These are phyloP conservation scores for Geotrichum europaeum DNA, from an alignment of 1,139 yeast species.

Conservation along the genomic window DNA sequence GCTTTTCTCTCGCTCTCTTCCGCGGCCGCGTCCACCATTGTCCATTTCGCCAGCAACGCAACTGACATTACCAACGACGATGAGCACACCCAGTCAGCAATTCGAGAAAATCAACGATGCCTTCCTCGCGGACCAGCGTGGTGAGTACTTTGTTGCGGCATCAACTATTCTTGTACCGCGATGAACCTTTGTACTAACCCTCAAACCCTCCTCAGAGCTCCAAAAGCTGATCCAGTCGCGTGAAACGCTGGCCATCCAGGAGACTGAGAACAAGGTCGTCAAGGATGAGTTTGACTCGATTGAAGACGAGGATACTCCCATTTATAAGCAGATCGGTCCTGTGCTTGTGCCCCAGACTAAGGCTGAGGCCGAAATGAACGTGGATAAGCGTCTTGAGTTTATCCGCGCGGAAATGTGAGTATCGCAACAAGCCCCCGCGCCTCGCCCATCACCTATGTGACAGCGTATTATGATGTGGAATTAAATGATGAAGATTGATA, in stretches of 20 bases:
- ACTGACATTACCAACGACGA: background rate
- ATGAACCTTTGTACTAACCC: background rate
- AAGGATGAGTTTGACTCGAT: constrained; percentile 37
- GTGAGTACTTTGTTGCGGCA: constrained; percentile 18
- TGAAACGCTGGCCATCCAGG: constrained; percentile 56
- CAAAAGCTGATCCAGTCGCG: constrained; percentile 36
- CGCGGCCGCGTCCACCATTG: background rate
- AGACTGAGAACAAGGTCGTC: constrained; percentile 90
- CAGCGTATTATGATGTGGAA: background rate
- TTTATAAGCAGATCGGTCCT: constrained; percentile 88
- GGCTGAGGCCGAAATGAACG: constrained; percentile 74
- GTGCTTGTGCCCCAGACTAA: constrained; percentile 84
- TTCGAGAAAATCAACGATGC: constrained; percentile 29
- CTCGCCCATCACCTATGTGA: background rate
- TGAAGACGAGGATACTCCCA: constrained; percentile 51
- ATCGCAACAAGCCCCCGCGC: background rate
- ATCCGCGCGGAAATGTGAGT: constrained; percentile 64
- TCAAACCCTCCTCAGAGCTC: background rate
- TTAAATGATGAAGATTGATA: background rate
- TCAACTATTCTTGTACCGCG: background rate
- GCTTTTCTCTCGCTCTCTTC: background rate
- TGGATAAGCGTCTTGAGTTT: constrained; percentile 80
- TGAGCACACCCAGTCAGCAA: constrained; percentile 17
- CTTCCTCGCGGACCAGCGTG: constrained; percentile 31
- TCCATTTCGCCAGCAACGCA: background rate